These are phyloP conservation scores for Rhizophagus clarus DNA, from an alignment of 192 early-diverging fungal species.

Conservation along the genomic window DNA sequence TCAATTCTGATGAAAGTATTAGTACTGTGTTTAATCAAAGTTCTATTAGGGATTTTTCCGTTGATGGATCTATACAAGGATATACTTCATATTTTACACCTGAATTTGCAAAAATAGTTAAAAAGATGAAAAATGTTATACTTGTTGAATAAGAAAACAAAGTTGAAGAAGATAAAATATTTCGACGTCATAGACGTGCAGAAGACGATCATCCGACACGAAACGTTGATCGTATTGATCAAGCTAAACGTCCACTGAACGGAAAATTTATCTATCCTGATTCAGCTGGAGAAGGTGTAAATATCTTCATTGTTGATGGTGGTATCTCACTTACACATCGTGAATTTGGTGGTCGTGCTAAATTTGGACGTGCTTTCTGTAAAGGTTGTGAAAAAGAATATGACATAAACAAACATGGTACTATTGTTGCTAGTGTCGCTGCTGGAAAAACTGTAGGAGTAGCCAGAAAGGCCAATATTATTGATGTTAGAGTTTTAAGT, in stretches of 20 bases:
- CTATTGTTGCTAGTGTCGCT: conserved; percentile 85
- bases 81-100: neutral
- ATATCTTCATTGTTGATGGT: conserved; percentile 68
- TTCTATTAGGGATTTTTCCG: neutral
- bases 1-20: neutral
- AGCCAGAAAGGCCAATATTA: conserved; percentile 58
- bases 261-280: conserved; percentile 56
- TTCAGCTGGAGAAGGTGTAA: conserved; percentile 60
- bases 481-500: conserved; percentile 61
- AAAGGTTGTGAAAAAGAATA: conserved; percentile 48
- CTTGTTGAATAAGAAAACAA: neutral
- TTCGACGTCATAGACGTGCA: neutral
- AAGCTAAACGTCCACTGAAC: conserved; percentile 50
- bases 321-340: conserved; percentile 59
- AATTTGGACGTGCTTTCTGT: conserved; percentile 52
- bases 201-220: neutral
- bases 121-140: neutral
- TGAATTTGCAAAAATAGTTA: neutral
- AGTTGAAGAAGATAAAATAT: too few species aligned
- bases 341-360: conserved; percentile 78
- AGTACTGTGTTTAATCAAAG: neutral
- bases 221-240: conserved; percentile 72
- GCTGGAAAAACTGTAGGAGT: conserved; percentile 62
- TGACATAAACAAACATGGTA: conserved; percentile 64
- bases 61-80: neutral